Evolutionary conservation across 2,329 filamentous ascomycete species (phyloP), one percentile per base, ranked within the genome.

Genomic region (Colletotrichum sojae): DNA sequence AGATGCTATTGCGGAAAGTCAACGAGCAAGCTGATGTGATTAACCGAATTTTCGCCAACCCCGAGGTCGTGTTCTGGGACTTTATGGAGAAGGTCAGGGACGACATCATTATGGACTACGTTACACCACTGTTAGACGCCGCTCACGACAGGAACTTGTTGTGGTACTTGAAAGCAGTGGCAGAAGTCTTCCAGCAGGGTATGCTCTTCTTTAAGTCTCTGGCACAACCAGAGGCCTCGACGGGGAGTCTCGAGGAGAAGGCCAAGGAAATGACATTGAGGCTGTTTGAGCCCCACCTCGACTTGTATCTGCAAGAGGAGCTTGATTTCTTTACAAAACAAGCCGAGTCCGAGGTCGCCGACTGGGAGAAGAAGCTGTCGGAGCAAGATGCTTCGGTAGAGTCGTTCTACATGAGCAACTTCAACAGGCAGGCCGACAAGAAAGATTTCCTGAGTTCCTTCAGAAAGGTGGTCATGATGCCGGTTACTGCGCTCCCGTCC

Each of bases 391-490:
- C 94, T 16, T 93, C 92, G 2, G 91, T 93, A 0, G 96, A 99
- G 81, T 96, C 93, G 0, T 97, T 97, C 77, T 96, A 94, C 82
- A 98, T 98, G 95, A 92, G 92, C 25, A 98, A 94, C 78, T 90
- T 98, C 76, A 98, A 95, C 77, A 89, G 96, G 27, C 94, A 97
- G 78, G 96, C 94, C 1, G 96, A 97, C 72, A 99, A 99, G 82
- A 94, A 94, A 73, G 96, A 99, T 78, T 99, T 99, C 75, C 78
- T 99, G 70, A 96, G 91, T 53, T 97, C 95, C 0, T 99, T 99
- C 85, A 98, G 94, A 77, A 98, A 98, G 80, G 96, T 99, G 9
- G 93, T 99, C 72, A 98, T 99, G 95, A 97, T 97, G 91, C 96
- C 96, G 2, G 95, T 99, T 56, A 97, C 94, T 60, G 95, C 94